A percentile compares a stretch with the other conserved stretches of the same genome.
Conservation (phyloP, 495 filamentous ascomycete species). For the Penicillium manginii region DNA sequence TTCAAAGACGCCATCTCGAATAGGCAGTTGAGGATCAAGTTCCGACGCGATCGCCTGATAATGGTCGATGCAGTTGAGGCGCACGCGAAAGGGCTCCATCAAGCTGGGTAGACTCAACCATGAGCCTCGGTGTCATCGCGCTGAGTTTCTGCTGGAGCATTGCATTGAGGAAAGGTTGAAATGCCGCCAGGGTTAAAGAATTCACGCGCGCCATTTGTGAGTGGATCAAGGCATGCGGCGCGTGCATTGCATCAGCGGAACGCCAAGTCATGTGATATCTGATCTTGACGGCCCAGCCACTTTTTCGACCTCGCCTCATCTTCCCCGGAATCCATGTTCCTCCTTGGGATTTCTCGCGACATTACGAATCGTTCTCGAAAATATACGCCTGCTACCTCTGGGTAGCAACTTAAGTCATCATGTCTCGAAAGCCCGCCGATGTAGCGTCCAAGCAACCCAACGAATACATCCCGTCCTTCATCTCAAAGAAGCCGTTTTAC, state of each 20-base stretch:
- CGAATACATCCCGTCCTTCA: slow-evolving; percentile 98
- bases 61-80: slow-evolving; percentile 92
- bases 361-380: not conserved
- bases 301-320: slow-evolving; percentile 7
- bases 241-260: slow-evolving; percentile 21
- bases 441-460: slow-evolving; percentile 76
- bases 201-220: slow-evolving; percentile 3
- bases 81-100: slow-evolving; percentile 78
- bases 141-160: slow-evolving; percentile 5
- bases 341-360: slow-evolving; percentile 1
- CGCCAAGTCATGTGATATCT: slow-evolving; percentile 38
- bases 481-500: slow-evolving; percentile 98
- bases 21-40: slow-evolving; percentile 79
- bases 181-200: not conserved
- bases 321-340: not conserved
- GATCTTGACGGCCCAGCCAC: slow-evolving; percentile 8
- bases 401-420: slow-evolving; percentile 18
- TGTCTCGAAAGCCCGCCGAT: slow-evolving; percentile 55
- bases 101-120: slow-evolving; percentile 22
- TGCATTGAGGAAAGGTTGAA: slow-evolving; percentile 11
- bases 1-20: slow-evolving; percentile 53
- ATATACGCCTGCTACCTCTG: not conserved
- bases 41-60: slow-evolving; percentile 78
- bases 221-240: slow-evolving; percentile 15
- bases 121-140: slow-evolving; percentile 37